Conservation (phyloP, 768 basidiomycete species). For the Tylopilus rubrobrunneus region DNA sequence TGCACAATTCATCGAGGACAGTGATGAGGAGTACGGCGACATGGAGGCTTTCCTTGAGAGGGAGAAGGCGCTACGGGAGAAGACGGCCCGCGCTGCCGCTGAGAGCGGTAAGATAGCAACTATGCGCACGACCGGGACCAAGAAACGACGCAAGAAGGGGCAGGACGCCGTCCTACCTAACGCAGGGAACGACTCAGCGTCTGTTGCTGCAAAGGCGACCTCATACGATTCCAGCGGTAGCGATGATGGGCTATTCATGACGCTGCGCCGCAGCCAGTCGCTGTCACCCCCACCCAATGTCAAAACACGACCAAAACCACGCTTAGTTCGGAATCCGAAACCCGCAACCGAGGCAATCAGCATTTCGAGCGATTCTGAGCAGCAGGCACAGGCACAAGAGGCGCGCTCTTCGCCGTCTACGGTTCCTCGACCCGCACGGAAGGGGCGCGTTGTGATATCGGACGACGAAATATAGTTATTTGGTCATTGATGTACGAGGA, state of each 20-base stretch:
- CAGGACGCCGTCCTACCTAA: slow-evolving; percentile 46
- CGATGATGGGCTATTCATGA: slow-evolving; percentile 23
- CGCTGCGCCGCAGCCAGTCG: slow-evolving; percentile 24
- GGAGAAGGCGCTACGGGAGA: slow-evolving; percentile 61
- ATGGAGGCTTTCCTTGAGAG: slow-evolving; percentile 79
- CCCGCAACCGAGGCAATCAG: slow-evolving; percentile 10
- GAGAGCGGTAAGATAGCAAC: slow-evolving; percentile 38
- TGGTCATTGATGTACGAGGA: slow-evolving; percentile 3
- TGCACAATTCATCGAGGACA: slow-evolving; percentile 89
- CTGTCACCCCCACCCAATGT: slow-evolving; percentile 16
- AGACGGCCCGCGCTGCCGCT: slow-evolving; percentile 43
- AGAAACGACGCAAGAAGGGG: slow-evolving; percentile 51
- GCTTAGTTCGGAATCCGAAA: slow-evolving; percentile 37
- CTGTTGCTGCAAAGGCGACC: slow-evolving; percentile 9
- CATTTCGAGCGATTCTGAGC: slow-evolving; percentile 22
- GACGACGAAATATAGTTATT: slow-evolving; percentile 34
- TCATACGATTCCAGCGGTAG: slow-evolving; percentile 22
- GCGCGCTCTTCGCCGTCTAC: not conserved
- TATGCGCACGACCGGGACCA: slow-evolving; percentile 48
- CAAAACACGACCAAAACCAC: slow-evolving; percentile 35
- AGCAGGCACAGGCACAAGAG: not conserved
- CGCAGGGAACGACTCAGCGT: slow-evolving; percentile 23
- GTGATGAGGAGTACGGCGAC: slow-evolving; percentile 78
- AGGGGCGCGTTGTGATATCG: slow-evolving; percentile 33
- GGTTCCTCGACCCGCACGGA: slow-evolving; percentile 19